A percentile compares a stretch with the other conserved stretches of the same genome.
phyloP scores from a whole-genome alignment of 179 eudicot species.

The Spergularia azorica region DNA sequence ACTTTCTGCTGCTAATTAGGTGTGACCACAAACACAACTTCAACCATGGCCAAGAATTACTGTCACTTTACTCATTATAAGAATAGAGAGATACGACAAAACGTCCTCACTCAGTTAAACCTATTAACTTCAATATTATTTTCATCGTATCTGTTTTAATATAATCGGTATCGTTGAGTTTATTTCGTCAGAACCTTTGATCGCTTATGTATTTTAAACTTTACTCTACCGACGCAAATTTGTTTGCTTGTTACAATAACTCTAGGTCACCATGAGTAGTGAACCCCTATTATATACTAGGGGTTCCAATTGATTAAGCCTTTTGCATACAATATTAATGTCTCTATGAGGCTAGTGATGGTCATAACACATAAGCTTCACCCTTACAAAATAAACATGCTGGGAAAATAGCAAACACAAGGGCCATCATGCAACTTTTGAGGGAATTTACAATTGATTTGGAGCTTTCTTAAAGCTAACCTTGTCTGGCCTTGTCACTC shows the following conservation, averaged over 20 bases:
- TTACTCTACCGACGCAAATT: no score
- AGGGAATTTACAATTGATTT: conserved; percentile 12
- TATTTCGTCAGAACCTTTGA: no score
- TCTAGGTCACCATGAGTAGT: background rate
- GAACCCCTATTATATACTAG: conserved; percentile 25
- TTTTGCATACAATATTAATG: conserved; percentile 15
- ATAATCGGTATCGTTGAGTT: no score
- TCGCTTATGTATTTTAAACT: no score
- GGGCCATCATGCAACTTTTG: conserved; percentile 15
- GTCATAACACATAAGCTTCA: conserved; percentile 10
- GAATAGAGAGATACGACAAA: no score
- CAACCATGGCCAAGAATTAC: conserved; percentile 18
- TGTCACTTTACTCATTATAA: no score
- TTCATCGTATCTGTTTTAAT: no score
- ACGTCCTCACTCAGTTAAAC: no score
- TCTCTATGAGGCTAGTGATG: conserved; percentile 17
- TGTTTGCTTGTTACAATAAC: no score
- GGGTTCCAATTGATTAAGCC: conserved; percentile 9
- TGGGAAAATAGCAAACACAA: conserved; percentile 29
- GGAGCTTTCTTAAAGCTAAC: conserved; percentile 30
- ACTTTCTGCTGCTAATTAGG: conserved; percentile 14
- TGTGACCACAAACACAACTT: conserved; percentile 22
- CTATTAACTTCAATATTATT: no score
- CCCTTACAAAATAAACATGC: conserved; percentile 22
- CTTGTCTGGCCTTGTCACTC: conserved; percentile 34